Base-by-base conservation (phyloP, 129 eudicot species). In the Escallonia herrerae region DNA sequence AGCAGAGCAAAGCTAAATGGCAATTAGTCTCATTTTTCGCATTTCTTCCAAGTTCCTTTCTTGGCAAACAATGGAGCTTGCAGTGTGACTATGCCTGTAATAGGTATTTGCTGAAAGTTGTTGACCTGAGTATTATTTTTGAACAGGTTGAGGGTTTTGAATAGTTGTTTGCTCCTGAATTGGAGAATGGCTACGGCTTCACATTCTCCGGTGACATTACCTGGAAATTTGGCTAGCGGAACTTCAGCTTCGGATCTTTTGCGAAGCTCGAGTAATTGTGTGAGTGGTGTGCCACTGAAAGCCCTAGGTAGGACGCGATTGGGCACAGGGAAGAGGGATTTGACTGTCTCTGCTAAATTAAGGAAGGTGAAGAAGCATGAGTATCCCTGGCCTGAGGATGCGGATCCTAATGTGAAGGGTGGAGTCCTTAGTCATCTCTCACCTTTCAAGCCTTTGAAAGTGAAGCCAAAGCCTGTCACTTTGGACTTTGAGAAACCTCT, bases 401-500 rank as follows among this genome's bases (percentile, higher is more conserved):
- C 91, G 0, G 95, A 88, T 72, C 91, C 80, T 8, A 91, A 88
- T 77, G 90, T 85, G 58, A 75, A 83, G 78, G 98, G 98, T 77
- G 98, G 96, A 74, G 75, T 88, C 65, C 82, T 88, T 33, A 85
- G 82, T 59, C 98, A 87, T 79, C 82, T 87, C 63, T 91, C 97
- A 14, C 79, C 75, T 57, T 91, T 91, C 79, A 87, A 87, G 71
- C 97, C 96, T 43, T 76, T 89, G 63, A 85, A 80, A 72, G 93
- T 84, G 67, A 84, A 75, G 65, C 96, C 86, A 1, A 91, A 91
- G 79, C 95, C 91, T 0, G 96, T 91, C 48, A 88, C 79, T 13
- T 69, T 91, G 77, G 98, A 88, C 57, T 91, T 91, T 58, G 98
- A 91, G 77, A 91, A 83, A 59, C 98, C 98, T 40, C 91, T 91